Percentiles rank a stretch among this genome's conserved stretches.
phyloP scores from a whole-genome alignment of 2,329 filamentous ascomycete species.

The Neopestalotiopsis sp. region DNA sequence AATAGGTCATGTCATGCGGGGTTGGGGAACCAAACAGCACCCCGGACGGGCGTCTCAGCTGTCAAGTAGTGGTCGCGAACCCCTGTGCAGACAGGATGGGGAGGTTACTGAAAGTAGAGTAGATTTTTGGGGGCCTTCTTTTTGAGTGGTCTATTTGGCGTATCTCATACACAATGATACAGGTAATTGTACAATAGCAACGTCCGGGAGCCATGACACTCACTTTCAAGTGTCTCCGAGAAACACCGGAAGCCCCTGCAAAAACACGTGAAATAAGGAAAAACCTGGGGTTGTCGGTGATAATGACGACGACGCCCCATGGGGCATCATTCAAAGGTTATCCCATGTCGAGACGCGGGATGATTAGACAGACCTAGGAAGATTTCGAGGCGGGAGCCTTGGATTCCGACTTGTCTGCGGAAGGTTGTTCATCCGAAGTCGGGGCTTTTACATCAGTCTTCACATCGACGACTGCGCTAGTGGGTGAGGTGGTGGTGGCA shows the following conservation, averaged over 20 bases:
- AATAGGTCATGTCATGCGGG: not conserved
- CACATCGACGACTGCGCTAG: not conserved
- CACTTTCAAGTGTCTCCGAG: not conserved
- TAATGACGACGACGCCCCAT: not conserved
- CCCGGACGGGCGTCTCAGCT: constrained; percentile 9
- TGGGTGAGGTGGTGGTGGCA: not conserved
- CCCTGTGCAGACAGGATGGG: constrained; percentile 8
- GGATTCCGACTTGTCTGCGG: constrained; percentile 8
- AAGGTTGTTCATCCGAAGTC: not conserved
- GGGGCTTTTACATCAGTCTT: constrained; percentile 9
- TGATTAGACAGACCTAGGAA: not conserved
- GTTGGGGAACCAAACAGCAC: not conserved
- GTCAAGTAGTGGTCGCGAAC: constrained; percentile 7
- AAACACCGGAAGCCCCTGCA: constrained; percentile 7
- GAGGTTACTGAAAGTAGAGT: constrained; percentile 6
- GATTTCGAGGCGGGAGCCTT: not conserved
- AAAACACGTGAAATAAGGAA: constrained; percentile 6
- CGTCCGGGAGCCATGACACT: constrained; percentile 8
- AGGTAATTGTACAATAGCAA: constrained; percentile 17
- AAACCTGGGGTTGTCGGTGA: constrained; percentile 8
- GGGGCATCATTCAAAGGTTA: not conserved
- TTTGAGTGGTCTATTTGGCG: constrained; percentile 15
- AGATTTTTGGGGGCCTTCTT: constrained; percentile 5
- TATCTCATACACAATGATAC: constrained; percentile 19
- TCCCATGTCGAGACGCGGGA: not conserved